Conservation (phyloP, 164 flowering plant species). For the Annona cherimola region DNA sequence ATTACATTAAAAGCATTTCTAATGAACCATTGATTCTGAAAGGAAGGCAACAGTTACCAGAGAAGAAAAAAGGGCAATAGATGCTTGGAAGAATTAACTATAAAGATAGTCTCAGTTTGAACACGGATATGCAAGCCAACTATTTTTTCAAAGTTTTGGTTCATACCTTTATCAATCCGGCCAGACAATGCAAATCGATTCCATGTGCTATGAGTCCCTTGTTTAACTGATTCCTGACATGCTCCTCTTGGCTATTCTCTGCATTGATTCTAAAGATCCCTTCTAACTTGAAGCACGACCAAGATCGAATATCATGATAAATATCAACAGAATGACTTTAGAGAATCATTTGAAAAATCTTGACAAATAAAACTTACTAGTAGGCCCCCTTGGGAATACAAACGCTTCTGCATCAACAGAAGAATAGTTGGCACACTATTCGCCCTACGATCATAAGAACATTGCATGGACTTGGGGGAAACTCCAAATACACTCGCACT, state of each 20-base stretch:
- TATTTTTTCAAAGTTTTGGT: background rate
- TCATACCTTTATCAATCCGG: conserved; percentile 34
- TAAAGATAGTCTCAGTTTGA: background rate
- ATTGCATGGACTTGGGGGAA: conserved; percentile 93
- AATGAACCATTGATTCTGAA: background rate
- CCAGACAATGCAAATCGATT: conserved; percentile 34
- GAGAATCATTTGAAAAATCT: background rate
- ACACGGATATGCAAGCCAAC: background rate
- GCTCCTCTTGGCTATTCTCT: conserved; percentile 31
- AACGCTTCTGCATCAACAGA: conserved; percentile 74
- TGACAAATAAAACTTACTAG: conserved; percentile 39
- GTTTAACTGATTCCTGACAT: conserved; percentile 31
- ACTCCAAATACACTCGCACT: conserved; percentile 94
- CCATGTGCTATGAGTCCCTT: conserved; percentile 25
- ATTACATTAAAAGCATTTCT: background rate
- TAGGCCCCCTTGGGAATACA: conserved; percentile 80
- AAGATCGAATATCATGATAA: background rate
- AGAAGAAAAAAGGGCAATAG: background rate
- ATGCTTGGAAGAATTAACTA: background rate
- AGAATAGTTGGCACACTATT: conserved; percentile 95
- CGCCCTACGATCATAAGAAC: conserved; percentile 74
- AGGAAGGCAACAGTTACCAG: background rate
- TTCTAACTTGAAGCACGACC: conserved; percentile 25
- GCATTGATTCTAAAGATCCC: conserved; percentile 37
- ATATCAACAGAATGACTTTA: background rate